Conservation (phyloP, 495 filamentous ascomycete species). For the Hypoxylon perforatum region DNA sequence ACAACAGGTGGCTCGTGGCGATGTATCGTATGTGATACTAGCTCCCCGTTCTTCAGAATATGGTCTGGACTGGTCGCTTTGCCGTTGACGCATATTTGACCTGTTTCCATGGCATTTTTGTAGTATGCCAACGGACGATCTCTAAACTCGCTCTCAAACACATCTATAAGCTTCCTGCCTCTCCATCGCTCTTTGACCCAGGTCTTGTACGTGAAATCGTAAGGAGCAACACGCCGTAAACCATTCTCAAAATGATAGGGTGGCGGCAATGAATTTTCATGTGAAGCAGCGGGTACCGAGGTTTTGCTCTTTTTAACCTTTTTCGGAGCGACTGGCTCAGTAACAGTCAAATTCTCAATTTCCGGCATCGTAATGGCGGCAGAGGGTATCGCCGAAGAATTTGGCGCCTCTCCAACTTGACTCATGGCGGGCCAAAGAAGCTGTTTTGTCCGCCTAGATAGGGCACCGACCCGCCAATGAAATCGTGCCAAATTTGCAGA, state of each 20-base stretch:
- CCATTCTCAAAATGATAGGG: conserved; percentile 83
- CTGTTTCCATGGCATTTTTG: conserved; percentile 80
- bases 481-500: not conserved
- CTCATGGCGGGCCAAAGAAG: conserved; percentile 33
- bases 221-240: conserved; percentile 84
- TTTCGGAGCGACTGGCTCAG: not conserved
- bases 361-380: conserved; percentile 12
- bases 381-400: conserved; percentile 18
- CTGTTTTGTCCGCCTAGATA: conserved; percentile 33
- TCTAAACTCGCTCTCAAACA: conserved; percentile 86
- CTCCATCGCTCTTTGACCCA: conserved; percentile 92
- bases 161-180: conserved; percentile 76
- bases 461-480: not conserved
- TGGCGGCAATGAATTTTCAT: conserved; percentile 70
- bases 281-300: conserved; percentile 67
- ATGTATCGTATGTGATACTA: conserved; percentile 93
- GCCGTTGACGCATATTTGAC: conserved; percentile 78
- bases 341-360: conserved; percentile 20
- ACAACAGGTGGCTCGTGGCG: conserved; percentile 95
- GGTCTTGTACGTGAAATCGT: conserved; percentile 94
- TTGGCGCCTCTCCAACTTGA: conserved; percentile 24
- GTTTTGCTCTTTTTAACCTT: conserved; percentile 1
- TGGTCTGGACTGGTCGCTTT: conserved; percentile 65
- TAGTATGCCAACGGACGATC: conserved; percentile 91
- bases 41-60: conserved; percentile 66